phyloP scores from a whole-genome alignment of 2,329 filamentous ascomycete species.

The Botrytis galanthina region DNA sequence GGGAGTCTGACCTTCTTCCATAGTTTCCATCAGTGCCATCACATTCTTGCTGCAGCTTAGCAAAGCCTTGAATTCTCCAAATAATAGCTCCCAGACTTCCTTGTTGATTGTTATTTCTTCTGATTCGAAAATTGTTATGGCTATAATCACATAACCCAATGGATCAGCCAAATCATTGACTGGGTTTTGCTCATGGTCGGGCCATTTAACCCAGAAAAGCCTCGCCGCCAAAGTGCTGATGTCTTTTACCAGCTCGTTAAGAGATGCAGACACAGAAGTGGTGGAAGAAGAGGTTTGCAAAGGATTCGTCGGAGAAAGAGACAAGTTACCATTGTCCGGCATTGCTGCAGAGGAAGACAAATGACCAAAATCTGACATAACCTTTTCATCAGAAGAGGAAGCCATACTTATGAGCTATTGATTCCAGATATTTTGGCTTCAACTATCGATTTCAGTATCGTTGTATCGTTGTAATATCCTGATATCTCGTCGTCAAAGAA shows the following conservation, averaged over 20 bases:
- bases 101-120: neutral
- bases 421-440: neutral
- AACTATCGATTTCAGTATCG: neutral
- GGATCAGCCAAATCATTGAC: neutral
- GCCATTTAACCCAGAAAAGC: neutral
- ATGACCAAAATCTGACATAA: neutral
- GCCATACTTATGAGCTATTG: neutral
- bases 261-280: neutral
- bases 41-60: neutral
- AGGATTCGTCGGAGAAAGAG: neutral
- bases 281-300: neutral
- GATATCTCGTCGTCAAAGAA: neutral
- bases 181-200: neutral
- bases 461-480: neutral
- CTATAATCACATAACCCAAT: neutral
- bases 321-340: neutral
- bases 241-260: neutral
- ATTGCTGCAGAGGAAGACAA: neutral
- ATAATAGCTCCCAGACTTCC: neutral
- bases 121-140: neutral
- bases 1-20: neutral
- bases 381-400: neutral
- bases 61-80: neutral
- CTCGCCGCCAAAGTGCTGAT: neutral
- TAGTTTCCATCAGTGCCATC: neutral